These are phyloP conservation scores for Botrytis pseudocinerea DNA, from an alignment of 2,329 filamentous ascomycete genomes.

Conservation along the genomic window DNA sequence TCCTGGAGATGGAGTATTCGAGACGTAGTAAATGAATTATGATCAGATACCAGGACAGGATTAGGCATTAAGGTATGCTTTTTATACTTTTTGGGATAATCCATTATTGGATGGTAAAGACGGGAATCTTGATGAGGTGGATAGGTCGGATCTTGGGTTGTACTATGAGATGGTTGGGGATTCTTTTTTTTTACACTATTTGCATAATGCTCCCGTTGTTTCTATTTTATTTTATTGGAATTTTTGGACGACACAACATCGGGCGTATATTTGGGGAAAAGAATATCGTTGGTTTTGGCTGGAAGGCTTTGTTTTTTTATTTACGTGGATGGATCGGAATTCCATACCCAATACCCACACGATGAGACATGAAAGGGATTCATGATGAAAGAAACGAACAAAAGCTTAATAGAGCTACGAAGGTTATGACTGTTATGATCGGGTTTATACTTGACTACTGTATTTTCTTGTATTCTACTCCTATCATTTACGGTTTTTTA, in stretches of 20 bases:
- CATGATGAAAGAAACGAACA: slow-evolving; percentile 17
- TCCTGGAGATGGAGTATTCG: slow-evolving; percentile 78
- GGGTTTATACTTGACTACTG: slow-evolving; percentile 23
- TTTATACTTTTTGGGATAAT: slow-evolving; percentile 25
- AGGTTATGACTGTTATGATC: slow-evolving; percentile 23
- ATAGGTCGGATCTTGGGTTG: slow-evolving; percentile 19
- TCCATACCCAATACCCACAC: slow-evolving; percentile 1
- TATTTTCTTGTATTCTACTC: slow-evolving; percentile 24
- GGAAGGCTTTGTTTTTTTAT: neutral
- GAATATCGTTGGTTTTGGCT: slow-evolving; percentile 9
- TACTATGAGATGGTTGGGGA: slow-evolving; percentile 21
- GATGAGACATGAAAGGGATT: slow-evolving; percentile 5
- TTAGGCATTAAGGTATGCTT: slow-evolving; percentile 10
- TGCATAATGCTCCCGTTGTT: slow-evolving; percentile 21
- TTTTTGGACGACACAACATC: slow-evolving; percentile 4
- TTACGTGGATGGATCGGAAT: neutral
- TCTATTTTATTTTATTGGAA: neutral
- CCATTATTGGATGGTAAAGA: slow-evolving; percentile 16
- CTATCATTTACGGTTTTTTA: slow-evolving; percentile 20
- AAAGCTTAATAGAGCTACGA: slow-evolving; percentile 23
- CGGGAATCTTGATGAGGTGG: slow-evolving; percentile 5
- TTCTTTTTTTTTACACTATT: slow-evolving; percentile 4
- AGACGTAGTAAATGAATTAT: slow-evolving; percentile 50
- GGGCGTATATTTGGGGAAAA: slow-evolving; percentile 17
- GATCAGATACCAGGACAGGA: slow-evolving; percentile 14